Evolutionary conservation across 2,329 filamentous ascomycete genomes (phyloP), one percentile per base, ranked within the genome.

Genomic region (Alternaria conjuncta): DNA sequence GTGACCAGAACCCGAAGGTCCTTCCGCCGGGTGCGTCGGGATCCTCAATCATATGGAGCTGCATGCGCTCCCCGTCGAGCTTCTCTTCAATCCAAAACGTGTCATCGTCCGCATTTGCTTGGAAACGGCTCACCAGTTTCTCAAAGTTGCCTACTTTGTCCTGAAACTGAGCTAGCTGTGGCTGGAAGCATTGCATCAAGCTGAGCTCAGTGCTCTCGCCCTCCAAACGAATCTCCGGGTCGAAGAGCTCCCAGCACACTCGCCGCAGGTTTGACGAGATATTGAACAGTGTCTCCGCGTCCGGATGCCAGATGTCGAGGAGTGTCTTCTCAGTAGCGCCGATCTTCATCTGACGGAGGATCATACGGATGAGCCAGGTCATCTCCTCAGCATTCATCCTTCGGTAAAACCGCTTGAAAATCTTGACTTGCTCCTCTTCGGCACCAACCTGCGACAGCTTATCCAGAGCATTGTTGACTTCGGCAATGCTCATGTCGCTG

Each of bases 21-120:
- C 85, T 89, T 0, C 93, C 92, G 0, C 94, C 93, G 0, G 88
- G 86, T 1, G 89, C 82, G 1, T 79, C 81, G 4, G 88, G 82
- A 69, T 97, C 93, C 61, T 91, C 85, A 12, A 88, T 80, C 91
- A 98, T 94, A 79, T 99, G 96, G 77, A 99, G 86, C 79, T 99
- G 96, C 90, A 99, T 97, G 25, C 96, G 88, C 81, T 99, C 96
- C 2, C 96, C 96, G 71, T 99, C 96, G 9, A 99, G 84, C 80
- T 99, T 99, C 81, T 99, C 96, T 79, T 99, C 96, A 51, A 98
- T 96, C 94, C 94, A 98, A 75, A 96, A 99, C 9, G 91, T 88
- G 0, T 86, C 84, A 56, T 96, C 90, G 0, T 92, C 89, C 23
- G 90, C 87, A 0, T 88, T 90, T 0, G 86, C 84, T 3, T 88